Conservation (phyloP, 2,329 filamentous ascomycete genomes). For the Fusarium robinianum region DNA sequence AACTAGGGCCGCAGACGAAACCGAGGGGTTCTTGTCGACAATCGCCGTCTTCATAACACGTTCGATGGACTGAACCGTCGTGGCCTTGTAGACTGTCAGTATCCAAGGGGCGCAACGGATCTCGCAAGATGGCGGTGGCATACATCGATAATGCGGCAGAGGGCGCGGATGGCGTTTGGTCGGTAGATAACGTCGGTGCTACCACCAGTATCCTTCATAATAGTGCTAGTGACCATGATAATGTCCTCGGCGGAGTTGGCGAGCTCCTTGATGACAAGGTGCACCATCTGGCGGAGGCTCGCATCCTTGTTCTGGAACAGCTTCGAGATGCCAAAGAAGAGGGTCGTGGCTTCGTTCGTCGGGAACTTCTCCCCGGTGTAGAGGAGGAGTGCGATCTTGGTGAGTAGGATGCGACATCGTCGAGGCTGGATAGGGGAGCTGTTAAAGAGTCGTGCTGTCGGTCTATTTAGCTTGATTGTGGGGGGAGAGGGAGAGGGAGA, state of each 20-base stretch:
- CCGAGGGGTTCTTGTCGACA: constrained; percentile 97
- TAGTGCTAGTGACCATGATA: constrained; percentile 99
- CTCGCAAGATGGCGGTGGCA: constrained; percentile 41
- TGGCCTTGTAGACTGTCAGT: constrained; percentile 63
- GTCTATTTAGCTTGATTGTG: constrained; percentile 43
- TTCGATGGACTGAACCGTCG: constrained; percentile 96
- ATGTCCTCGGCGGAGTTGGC: constrained; percentile 95
- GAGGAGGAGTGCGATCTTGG: constrained; percentile 93
- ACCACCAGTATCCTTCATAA: constrained; percentile 99
- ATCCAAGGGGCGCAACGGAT: constrained; percentile 28
- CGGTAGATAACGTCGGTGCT: constrained; percentile 92
- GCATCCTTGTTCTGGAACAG: constrained; percentile 99
- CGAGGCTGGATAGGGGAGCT: constrained; percentile 94
- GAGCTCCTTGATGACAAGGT: constrained; percentile 97
- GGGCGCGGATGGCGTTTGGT: constrained; percentile 91
- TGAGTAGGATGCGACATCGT: constrained; percentile 95
- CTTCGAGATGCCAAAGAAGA: constrained; percentile 99
- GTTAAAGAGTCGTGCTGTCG: constrained; percentile 92
- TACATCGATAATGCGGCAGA: constrained; percentile 97
- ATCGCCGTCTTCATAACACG: constrained; percentile 99
- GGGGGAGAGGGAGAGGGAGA: constrained; percentile 35
- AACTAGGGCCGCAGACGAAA: constrained; percentile 92
- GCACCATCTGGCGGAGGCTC: constrained; percentile 97
- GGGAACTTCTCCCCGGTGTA: constrained; percentile 98
- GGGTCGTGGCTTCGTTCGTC: constrained; percentile 93